phyloP scores from a whole-genome alignment of 2,329 filamentous ascomycete species.

The Nothopassalora personata region DNA sequence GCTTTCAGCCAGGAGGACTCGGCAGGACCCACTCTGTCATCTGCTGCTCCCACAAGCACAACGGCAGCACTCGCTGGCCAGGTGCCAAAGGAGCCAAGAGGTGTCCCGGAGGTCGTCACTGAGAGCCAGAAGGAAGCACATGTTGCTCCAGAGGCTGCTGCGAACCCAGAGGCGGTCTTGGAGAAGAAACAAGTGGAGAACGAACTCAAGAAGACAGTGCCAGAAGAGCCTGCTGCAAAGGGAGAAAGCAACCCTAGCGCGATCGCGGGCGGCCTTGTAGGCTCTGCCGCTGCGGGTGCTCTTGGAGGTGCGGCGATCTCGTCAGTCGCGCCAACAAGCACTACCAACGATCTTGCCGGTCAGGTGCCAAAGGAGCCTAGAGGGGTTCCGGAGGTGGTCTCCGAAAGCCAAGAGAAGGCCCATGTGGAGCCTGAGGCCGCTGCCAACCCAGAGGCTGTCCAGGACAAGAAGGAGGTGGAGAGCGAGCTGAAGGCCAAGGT shows the following conservation, averaged over 20 bases:
- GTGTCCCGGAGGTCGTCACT: conserved; percentile 49
- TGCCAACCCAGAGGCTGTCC: conserved; percentile 58
- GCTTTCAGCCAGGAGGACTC: conserved; percentile 3
- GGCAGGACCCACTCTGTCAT: conserved; percentile 7
- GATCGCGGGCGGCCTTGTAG: conserved; percentile 37
- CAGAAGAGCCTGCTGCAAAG: conserved; percentile 33
- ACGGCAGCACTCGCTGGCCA: conserved; percentile 43
- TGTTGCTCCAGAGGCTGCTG: conserved; percentile 59
- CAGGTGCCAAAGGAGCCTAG: conserved; percentile 41
- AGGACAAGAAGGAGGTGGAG: conserved; percentile 67
- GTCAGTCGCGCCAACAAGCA: conserved; percentile 26
- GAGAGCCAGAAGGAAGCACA: conserved; percentile 49
- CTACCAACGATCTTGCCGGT: conserved; percentile 43
- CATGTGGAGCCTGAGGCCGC: conserved; percentile 59
- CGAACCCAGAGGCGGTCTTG: conserved; percentile 57
- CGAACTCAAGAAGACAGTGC: conserved; percentile 64
- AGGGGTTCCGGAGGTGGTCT: conserved; percentile 59
- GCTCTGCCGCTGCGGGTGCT: conserved; percentile 33
- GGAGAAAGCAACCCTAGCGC: conserved; percentile 26
- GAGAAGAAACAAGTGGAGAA: conserved; percentile 68
- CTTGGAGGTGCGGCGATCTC: conserved; percentile 7
- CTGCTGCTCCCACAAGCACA: conserved; percentile 30
- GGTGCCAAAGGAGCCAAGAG: conserved; percentile 42
- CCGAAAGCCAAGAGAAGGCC: conserved; percentile 66
- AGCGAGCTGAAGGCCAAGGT: conserved; percentile 65